These are phyloP conservation scores for Tylopilus rubrobrunneus DNA, from an alignment of 768 basidiomycete species.

Conservation along the genomic window DNA sequence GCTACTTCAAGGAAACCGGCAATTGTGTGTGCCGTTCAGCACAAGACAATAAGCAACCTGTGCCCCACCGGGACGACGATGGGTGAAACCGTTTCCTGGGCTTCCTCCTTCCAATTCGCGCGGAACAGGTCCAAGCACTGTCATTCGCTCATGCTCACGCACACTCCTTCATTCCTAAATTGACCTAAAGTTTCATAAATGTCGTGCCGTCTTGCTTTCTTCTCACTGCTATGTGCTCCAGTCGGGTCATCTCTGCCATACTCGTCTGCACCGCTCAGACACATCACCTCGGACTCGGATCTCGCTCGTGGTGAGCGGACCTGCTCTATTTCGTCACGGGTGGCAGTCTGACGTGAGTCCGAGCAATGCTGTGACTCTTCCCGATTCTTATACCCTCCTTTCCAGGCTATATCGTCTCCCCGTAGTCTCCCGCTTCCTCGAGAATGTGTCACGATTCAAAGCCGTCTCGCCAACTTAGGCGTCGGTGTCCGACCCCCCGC, in stretches of 20 bases:
- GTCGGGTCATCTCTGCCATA: slow-evolving; percentile 33
- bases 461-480: slow-evolving; percentile 19
- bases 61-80: slow-evolving; percentile 10
- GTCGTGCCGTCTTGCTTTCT: slow-evolving; percentile 9
- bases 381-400: slow-evolving; percentile 29
- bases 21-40: slow-evolving; percentile 1
- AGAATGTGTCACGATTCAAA: slow-evolving; percentile 26
- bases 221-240: slow-evolving; percentile 21
- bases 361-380: slow-evolving; percentile 29
- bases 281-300: slow-evolving; percentile 30
- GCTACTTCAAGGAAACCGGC: slow-evolving; percentile 24
- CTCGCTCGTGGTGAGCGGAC: slow-evolving; percentile 25
- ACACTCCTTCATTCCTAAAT: slow-evolving; percentile 30
- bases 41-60: slow-evolving; percentile 16
- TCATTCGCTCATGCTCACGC: slow-evolving; percentile 3
- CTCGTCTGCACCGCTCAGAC: slow-evolving; percentile 26
- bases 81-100: background rate
- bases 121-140: no score
- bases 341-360: slow-evolving; percentile 29
- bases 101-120: slow-evolving; percentile 17
- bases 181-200: slow-evolving; percentile 33
- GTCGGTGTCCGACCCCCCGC: slow-evolving; percentile 11
- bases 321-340: slow-evolving; percentile 18
- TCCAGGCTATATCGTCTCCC: slow-evolving; percentile 12
- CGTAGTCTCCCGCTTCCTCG: slow-evolving; percentile 10